phyloP scores from a whole-genome alignment of 1,284 basidiomycete species.

The Tilletia caries region DNA sequence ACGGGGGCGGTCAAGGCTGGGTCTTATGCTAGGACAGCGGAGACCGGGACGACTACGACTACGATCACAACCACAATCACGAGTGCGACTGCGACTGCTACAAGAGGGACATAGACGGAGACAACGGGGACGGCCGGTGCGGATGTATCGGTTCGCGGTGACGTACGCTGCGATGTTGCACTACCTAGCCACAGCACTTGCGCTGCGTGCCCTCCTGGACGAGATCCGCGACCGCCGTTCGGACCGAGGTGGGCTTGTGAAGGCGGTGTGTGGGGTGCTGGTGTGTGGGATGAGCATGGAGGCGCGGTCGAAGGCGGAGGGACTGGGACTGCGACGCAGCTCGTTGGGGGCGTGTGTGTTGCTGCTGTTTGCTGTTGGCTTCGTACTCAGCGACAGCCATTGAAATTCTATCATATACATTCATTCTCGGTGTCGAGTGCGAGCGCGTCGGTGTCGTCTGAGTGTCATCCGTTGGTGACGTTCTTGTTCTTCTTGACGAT shows the following conservation, averaged over 20 bases:
- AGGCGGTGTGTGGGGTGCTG: neutral
- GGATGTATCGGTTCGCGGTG: neutral
- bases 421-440: no score
- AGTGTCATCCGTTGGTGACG: no score
- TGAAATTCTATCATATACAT: no score
- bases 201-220: neutral
- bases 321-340: neutral
- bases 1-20: no score
- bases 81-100: no score
- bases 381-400: no score
- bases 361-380: neutral
- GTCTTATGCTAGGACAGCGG: no score
- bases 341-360: neutral
- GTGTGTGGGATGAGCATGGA: slow-evolving; percentile 8
- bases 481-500: no score
- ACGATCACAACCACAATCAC: no score
- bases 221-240: neutral
- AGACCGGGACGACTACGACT: no score
- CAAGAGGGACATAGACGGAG: neutral
- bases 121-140: neutral
- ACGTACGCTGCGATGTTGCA: neutral
- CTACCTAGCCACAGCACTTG: neutral
- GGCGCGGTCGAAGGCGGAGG: neutral
- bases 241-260: neutral
- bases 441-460: no score